Conservation (phyloP, 148 eudicot genomes). For the Vaccinium macrocarpon region DNA sequence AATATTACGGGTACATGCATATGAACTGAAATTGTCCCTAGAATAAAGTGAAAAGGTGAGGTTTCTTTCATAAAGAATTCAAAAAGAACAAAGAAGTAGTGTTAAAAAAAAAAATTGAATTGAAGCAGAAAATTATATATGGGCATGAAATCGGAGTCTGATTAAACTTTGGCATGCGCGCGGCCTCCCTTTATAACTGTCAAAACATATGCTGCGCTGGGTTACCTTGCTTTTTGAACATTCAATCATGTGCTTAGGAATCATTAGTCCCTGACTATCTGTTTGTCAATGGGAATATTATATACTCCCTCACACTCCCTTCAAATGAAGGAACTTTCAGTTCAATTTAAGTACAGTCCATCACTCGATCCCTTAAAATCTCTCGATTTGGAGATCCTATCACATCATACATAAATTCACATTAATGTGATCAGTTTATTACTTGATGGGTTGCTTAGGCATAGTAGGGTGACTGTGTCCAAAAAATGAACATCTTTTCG, state of each 20-base stretch:
- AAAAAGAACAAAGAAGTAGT: not conserved
- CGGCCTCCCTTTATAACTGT: not conserved
- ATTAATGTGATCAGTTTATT: no score
- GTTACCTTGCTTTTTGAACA: not conserved
- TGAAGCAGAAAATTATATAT: not conserved
- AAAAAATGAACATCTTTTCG: no score
- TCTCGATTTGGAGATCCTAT: no score
- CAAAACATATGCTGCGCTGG: not conserved
- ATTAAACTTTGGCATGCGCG: slow-evolving; percentile 8
- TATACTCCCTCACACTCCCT: not conserved
- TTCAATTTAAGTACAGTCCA: not conserved
- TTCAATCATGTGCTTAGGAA: not conserved
- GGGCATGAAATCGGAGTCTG: slow-evolving; percentile 2
- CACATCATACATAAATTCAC: no score
- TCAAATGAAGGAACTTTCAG: not conserved
- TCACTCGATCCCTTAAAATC: not conserved
- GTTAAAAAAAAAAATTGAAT: not conserved
- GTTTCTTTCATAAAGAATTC: not conserved
- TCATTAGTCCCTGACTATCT: not conserved
- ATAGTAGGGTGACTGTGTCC: no score
- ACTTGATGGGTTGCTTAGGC: no score
- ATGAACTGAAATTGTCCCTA: not conserved
- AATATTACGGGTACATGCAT: not conserved
- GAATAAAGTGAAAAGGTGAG: not conserved
- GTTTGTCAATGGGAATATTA: not conserved